A percentile compares a stretch with the other conserved stretches of the same genome.
These are phyloP conservation scores for Eimeria zaria DNA, from an alignment of 169 alveolate species.

Conservation along the genomic window DNA sequence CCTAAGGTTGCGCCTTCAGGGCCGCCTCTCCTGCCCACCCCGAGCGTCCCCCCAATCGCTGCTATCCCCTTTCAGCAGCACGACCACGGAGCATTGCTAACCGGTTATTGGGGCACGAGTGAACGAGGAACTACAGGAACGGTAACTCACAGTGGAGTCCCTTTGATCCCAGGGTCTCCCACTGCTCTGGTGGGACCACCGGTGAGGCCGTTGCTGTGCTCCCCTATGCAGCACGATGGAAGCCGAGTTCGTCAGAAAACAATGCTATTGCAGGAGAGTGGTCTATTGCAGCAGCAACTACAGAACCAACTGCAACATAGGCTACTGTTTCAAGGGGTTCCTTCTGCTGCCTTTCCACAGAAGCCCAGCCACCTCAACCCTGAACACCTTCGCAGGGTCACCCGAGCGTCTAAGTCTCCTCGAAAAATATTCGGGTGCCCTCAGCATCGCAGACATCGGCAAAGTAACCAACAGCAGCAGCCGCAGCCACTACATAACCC, in stretches of 20 bases:
- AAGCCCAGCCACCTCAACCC: neutral
- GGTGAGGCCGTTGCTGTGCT: neutral
- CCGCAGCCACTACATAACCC: neutral
- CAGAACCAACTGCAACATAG: neutral
- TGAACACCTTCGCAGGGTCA: neutral
- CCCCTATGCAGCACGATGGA: constrained; percentile 6
- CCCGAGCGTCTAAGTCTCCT: neutral
- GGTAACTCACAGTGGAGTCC: neutral
- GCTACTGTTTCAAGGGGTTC: constrained; percentile 3
- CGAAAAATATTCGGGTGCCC: neutral
- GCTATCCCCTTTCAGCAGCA: neutral
- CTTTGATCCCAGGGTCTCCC: constrained; percentile 14
- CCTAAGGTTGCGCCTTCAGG: neutral
- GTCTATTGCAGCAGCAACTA: neutral
- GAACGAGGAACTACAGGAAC: constrained; percentile 4
- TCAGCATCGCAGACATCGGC: neutral
- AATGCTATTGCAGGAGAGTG: neutral
- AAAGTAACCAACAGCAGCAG: neutral
- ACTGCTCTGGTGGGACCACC: neutral
- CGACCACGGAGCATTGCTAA: neutral
- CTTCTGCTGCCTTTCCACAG: neutral
- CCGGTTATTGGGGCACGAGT: neutral
- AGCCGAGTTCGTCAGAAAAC: neutral
- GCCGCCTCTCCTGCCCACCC: constrained; percentile 63
- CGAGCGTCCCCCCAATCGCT: constrained; percentile 2